phyloP scores from a whole-genome alignment of 2,329 filamentous ascomycete genomes.

The Exophiala aquamarina region DNA sequence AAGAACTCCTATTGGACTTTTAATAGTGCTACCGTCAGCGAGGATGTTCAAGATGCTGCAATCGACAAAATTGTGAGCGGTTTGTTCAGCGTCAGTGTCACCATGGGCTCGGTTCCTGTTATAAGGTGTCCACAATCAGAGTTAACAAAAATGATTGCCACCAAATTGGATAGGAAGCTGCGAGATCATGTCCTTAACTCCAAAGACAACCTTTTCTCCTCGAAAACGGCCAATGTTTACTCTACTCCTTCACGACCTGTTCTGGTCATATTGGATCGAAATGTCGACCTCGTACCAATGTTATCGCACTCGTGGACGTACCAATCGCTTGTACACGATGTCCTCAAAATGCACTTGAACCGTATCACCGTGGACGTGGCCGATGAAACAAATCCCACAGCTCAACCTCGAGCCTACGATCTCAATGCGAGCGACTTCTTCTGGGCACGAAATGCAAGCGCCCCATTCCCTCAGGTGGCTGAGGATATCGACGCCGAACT shows the following conservation, averaged over 20 bases:
- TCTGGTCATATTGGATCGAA: slow-evolving; percentile 89
- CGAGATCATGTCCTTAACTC: slow-evolving; percentile 96
- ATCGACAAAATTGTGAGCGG: slow-evolving; percentile 92
- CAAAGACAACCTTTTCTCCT: slow-evolving; percentile 94
- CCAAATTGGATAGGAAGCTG: slow-evolving; percentile 91
- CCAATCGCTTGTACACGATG: slow-evolving; percentile 80
- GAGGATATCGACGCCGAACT: slow-evolving; percentile 94
- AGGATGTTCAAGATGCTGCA: slow-evolving; percentile 82
- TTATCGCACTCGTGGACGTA: slow-evolving; percentile 95
- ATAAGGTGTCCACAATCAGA: slow-evolving; percentile 92
- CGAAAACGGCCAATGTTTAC: slow-evolving; percentile 53
- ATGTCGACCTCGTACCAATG: slow-evolving; percentile 95
- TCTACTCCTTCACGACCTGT: slow-evolving; percentile 79
- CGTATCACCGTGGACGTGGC: slow-evolving; percentile 89
- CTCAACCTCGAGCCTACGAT: slow-evolving; percentile 87
- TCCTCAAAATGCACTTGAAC: slow-evolving; percentile 79
- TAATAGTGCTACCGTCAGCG: slow-evolving; percentile 76
- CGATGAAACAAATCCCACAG: slow-evolving; percentile 66
- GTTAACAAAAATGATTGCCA: slow-evolving; percentile 89
- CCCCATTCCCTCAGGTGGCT: slow-evolving; percentile 92
- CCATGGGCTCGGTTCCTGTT: slow-evolving; percentile 94
- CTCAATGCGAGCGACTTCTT: slow-evolving; percentile 90
- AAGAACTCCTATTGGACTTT: slow-evolving; percentile 87
- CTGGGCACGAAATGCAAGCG: slow-evolving; percentile 87
- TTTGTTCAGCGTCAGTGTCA: slow-evolving; percentile 97